Conservation (phyloP, 2,329 filamentous ascomycete genomes). For the Lithohypha guttulata region DNA sequence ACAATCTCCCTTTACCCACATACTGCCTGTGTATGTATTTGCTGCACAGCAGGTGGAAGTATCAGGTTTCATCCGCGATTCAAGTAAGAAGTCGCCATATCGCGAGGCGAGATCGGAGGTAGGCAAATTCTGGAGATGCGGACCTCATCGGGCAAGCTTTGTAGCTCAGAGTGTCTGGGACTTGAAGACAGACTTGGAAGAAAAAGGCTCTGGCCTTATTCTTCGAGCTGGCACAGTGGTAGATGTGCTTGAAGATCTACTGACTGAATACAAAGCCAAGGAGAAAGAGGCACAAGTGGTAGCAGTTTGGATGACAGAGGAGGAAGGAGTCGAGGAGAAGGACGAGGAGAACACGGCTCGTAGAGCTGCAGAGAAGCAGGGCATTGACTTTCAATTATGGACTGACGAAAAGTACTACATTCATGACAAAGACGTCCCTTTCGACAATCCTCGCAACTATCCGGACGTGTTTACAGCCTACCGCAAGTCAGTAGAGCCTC, state of each 20-base stretch:
- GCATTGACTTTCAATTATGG: constrained; percentile 54
- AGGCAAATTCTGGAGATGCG: constrained; percentile 61
- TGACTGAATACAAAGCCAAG: constrained; percentile 38
- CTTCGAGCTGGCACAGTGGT: constrained; percentile 52
- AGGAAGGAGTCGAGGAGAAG: constrained; percentile 60
- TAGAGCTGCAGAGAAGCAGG: constrained; percentile 41
- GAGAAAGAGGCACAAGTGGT: constrained; percentile 40
- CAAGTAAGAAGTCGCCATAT: constrained; percentile 46
- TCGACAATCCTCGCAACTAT: constrained; percentile 47
- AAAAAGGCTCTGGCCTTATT: constrained; percentile 49
- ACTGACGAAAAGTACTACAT: constrained; percentile 68
- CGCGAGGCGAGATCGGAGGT: constrained; percentile 56
- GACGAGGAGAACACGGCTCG: constrained; percentile 50
- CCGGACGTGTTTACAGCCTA: constrained; percentile 68
- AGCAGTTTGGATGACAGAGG: constrained; percentile 63
- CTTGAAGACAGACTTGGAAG: constrained; percentile 52
- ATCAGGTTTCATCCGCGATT: constrained; percentile 52
- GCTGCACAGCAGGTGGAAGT: constrained; percentile 61
- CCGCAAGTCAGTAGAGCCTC: constrained; percentile 60
- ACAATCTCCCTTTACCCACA: constrained; percentile 45
- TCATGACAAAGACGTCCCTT: constrained; percentile 59
- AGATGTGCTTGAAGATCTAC: constrained; percentile 49
- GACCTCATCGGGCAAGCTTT: constrained; percentile 61
- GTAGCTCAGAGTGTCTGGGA: constrained; percentile 63
- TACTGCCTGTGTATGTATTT: constrained; percentile 62